Base-by-base conservation (phyloP, 2,329 filamentous ascomycete genomes). In the Talaromyces islandicus region DNA sequence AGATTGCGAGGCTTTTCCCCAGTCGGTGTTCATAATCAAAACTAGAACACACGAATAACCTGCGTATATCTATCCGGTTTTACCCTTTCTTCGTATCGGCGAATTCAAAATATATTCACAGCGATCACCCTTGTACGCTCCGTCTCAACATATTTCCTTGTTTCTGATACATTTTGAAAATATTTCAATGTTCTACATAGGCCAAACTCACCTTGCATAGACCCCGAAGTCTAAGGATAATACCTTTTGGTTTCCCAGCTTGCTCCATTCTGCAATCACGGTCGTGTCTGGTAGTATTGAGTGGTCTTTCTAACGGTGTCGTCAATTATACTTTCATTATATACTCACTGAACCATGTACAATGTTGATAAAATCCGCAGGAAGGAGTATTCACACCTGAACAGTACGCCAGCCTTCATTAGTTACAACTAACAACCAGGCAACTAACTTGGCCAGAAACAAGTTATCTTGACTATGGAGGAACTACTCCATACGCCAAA, bases 391-490 rank as follows among this genome's bases (percentile, higher is more conserved):
- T n/a, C 51, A 10, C 30, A n/a, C 4, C 32, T 61, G 14, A 43
- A 59, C 38, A 53, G 60, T 59, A 59, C 21, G 53, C 17, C 19
- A 6, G 19, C n/a, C 32, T 11, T 55, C 4, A 17, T 30, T 21
- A 10, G 21, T 30, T 25, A 10, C 24, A 29, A 10, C 7, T 32
- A 27, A 24, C 24, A 35, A 29, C 10, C 32, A 52, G n/a, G 17
- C 14, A 48, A 21, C 38, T 55, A 50, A 50, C 12, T 14, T 17
- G 21, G 19, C 30, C 2, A 29, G 60, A 59, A 56, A 61, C 60
- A 52, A 58, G 52, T 54, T 97, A 97, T 73, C 87, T 97, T 60
- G 93, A 97, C 68, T 92, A 97, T 88, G 92, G 91, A 0, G 93
- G 92, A 19, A 90, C 91, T n/a, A 93, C 92, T 0, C 80, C 89